Conservation (phyloP, 495 filamentous ascomycete genomes). For the Pyronema domesticum region DNA sequence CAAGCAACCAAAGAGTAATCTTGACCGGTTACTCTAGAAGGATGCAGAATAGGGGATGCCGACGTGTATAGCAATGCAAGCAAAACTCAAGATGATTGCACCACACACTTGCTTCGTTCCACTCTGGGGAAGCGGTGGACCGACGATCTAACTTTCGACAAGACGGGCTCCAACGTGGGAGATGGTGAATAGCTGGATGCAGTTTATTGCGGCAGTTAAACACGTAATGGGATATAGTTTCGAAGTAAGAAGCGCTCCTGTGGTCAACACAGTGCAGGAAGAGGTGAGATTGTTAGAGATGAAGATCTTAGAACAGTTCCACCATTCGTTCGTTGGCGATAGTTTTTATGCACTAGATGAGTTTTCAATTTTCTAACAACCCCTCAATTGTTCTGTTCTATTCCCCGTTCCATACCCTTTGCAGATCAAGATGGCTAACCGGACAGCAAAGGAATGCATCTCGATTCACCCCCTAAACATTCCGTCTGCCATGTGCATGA, state of each 20-base stretch:
- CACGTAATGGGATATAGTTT: neutral
- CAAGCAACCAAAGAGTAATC: neutral
- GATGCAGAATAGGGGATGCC: neutral
- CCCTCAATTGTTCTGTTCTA: neutral
- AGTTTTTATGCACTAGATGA: neutral
- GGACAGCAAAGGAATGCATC: too few species aligned
- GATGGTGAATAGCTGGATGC: neutral
- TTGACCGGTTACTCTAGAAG: neutral
- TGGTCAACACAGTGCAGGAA: conserved; percentile 2
- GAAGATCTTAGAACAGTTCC: neutral
- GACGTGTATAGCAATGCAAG: too few species aligned
- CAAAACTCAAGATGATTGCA: too few species aligned
- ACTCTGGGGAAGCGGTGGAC: neutral
- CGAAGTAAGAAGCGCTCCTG: neutral
- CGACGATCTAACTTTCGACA: neutral
- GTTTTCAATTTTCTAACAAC: neutral
- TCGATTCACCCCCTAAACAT: too few species aligned
- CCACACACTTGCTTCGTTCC: neutral
- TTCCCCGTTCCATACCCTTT: too few species aligned
- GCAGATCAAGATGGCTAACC: too few species aligned
- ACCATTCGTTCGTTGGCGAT: too few species aligned
- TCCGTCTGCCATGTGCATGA: too few species aligned
- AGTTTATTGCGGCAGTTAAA: neutral
- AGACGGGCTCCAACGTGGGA: neutral
- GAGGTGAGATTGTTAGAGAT: neutral